Percentiles rank a stretch among this genome's conserved stretches.
Conservation (phyloP, 2,329 filamentous ascomycete species). For the Aspergillus versicolor region DNA sequence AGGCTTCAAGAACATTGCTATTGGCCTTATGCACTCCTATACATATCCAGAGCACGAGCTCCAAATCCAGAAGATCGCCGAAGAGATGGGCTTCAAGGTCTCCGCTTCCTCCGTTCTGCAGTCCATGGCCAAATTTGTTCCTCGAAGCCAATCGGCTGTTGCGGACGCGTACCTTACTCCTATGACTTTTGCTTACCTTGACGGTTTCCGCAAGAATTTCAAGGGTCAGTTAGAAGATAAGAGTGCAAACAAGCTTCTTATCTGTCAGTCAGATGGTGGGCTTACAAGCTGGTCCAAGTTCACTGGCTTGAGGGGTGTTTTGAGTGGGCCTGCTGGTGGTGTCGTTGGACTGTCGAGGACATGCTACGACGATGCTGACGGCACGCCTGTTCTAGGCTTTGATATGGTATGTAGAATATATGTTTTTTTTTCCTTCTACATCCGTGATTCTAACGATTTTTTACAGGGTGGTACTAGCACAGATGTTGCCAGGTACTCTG, state of each 20-base stretch:
- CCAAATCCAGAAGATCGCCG: conserved; percentile 68
- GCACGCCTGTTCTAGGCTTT: conserved; percentile 81
- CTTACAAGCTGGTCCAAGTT: conserved; percentile 13
- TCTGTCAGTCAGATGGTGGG: conserved; percentile 52
- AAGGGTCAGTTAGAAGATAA: conserved; percentile 63
- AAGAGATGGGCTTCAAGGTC: conserved; percentile 73
- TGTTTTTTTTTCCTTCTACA: not conserved
- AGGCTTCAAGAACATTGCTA: conserved; percentile 73
- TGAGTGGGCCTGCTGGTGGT: conserved; percentile 13
- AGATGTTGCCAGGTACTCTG: conserved; percentile 82
- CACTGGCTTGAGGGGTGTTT: conserved; percentile 6
- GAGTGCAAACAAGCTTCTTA: conserved; percentile 25
- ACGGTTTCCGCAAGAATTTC: conserved; percentile 58
- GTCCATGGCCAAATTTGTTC: conserved; percentile 79
- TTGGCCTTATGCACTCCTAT: conserved; percentile 85
- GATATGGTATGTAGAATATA: conserved; percentile 58
- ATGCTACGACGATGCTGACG: conserved; percentile 11
- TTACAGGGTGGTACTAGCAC: conserved; percentile 77
- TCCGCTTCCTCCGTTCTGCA: conserved; percentile 74
- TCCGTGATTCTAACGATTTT: not conserved
- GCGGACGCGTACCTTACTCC: conserved; percentile 77
- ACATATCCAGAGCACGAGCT: conserved; percentile 82
- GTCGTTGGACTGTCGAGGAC: conserved; percentile 10
- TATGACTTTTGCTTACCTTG: conserved; percentile 69
- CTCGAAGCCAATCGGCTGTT: conserved; percentile 69